Conservation (phyloP, 768 basidiomycete species). For the Mycena crocata region DNA sequence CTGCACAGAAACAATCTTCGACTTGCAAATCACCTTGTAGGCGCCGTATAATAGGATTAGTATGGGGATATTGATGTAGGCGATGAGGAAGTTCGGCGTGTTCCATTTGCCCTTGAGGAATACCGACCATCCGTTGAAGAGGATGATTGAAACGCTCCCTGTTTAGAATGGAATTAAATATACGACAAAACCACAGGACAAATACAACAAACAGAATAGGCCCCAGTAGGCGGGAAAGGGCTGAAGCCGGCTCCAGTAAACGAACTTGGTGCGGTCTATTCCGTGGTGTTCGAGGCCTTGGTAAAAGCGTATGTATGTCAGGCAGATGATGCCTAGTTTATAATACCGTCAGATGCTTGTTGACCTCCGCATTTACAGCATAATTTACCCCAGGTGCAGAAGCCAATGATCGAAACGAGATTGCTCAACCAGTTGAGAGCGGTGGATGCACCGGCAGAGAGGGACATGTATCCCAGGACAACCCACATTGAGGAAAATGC, state of each 20-base stretch:
- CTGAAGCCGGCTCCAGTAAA: constrained; percentile 60
- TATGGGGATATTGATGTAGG: constrained; percentile 35
- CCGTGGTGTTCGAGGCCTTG: constrained; percentile 58
- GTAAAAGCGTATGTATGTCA: constrained; percentile 32
- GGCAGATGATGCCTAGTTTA: constrained; percentile 27
- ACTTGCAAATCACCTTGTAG: constrained; percentile 20
- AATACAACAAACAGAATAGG: constrained; percentile 6
- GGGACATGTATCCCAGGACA: constrained; percentile 58
- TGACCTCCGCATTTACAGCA: background rate
- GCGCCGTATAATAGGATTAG: constrained; percentile 20
- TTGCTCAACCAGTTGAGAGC: constrained; percentile 64
- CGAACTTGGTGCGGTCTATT: constrained; percentile 61
- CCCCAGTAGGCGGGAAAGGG: constrained; percentile 65
- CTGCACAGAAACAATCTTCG: constrained; percentile 1
- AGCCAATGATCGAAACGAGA: constrained; percentile 61
- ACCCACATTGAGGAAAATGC: constrained; percentile 26
- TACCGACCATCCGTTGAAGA: constrained; percentile 35
- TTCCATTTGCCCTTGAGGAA: constrained; percentile 33
- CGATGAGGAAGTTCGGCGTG: constrained; percentile 31
- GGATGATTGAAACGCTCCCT: constrained; percentile 32
- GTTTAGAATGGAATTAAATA: background rate
- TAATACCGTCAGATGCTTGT: background rate
- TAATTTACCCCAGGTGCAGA: constrained; percentile 56
- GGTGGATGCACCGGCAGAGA: constrained; percentile 49
- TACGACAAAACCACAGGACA: background rate